Base-by-base conservation (phyloP, 2,329 filamentous ascomycete genomes). In the Diaporthe helianthi region DNA sequence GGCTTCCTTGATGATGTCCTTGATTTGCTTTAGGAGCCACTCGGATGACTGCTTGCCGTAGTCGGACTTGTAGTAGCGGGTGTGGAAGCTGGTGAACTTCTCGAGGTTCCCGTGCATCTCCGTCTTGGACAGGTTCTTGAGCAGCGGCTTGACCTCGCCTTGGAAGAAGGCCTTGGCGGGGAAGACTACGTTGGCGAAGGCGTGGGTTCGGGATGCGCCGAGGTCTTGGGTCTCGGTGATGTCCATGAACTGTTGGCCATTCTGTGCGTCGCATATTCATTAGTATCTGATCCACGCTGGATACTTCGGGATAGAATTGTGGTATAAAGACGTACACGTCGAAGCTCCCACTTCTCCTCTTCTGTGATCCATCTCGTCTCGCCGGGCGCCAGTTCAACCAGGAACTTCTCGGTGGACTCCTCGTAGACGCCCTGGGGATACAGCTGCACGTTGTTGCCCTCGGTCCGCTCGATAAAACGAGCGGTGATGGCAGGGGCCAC, bases 261-360 rank as follows among this genome's bases (percentile, higher is more conserved):
- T 84, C 89, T 92, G 74, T 55, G 71, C n/a, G n/a, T 19, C 19
- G 8, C 29, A 8, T 10, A 6, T n/a, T 15, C 17, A 12, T 70
- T 10, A 70, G 70, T 19, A 46, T 47, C 9, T 13, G 3, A 12
- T 8, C 6, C 29, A 13, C 3, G 9, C 3, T 13, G 10, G 49
- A 9, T 2, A 2, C 9, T n/a, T n/a, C 15, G 29, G 13, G 24
- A 26, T 6, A 19, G 44, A 8, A 29, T 15, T n/a, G n/a, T 13
- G 7, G n/a, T 22, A 38, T 33, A 19, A 26, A 65, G 52, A 81
- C 88, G 69, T 86, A 97, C 94, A 74, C 93, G 86, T 76, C 92
- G 90, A 73, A 98, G 83, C 79, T 91, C 90, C 94, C 95, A 98
- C 82, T 98, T 99, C 83, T 98, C 90, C 44, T 97, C 93, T 76